phyloP scores from a whole-genome alignment of 2,329 filamentous ascomycete genomes.

The Phyllosticta capitalensis region DNA sequence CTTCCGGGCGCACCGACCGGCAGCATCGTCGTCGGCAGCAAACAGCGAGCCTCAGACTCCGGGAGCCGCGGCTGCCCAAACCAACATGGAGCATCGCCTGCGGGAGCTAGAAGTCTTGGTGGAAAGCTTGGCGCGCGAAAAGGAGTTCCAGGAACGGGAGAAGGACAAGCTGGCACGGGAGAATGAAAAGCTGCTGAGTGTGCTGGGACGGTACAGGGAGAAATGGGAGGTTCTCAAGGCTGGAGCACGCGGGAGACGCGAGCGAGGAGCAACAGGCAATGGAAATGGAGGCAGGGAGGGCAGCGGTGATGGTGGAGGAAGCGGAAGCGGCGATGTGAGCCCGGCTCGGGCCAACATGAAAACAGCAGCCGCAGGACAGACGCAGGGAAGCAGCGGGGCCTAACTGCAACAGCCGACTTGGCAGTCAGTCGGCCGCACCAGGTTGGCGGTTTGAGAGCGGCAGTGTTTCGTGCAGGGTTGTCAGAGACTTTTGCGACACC shows the following conservation, averaged over 20 bases:
- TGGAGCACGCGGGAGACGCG: conserved; percentile 38
- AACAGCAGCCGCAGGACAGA: background rate
- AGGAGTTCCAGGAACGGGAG: conserved; percentile 50
- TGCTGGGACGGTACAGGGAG: conserved; percentile 49
- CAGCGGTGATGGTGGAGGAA: background rate
- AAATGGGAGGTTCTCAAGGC: conserved; percentile 62
- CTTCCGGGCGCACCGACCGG: conserved; percentile 32
- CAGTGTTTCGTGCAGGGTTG: background rate
- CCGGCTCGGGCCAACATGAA: background rate
- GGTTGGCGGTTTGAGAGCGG: no score
- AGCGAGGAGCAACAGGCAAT: conserved; percentile 3
- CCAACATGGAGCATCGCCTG: conserved; percentile 10
- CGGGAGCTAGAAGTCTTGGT: conserved; percentile 58
- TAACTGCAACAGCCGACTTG: background rate
- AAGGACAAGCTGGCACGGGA: conserved; percentile 54
- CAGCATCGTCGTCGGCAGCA: conserved; percentile 18
- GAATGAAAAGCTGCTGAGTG: conserved; percentile 49
- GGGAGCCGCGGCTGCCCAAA: conserved; percentile 3
- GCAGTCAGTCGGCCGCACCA: no score
- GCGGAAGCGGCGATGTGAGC: background rate
- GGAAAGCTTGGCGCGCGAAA: conserved; percentile 46
- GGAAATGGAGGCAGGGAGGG: background rate
- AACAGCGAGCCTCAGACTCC: conserved; percentile 5
- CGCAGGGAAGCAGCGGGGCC: background rate
- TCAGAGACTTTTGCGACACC: background rate